Evolutionary conservation across 2,329 filamentous ascomycete genomes (phyloP), one percentile per base, ranked within the genome.

Genomic region (Arthroderma sp.): DNA sequence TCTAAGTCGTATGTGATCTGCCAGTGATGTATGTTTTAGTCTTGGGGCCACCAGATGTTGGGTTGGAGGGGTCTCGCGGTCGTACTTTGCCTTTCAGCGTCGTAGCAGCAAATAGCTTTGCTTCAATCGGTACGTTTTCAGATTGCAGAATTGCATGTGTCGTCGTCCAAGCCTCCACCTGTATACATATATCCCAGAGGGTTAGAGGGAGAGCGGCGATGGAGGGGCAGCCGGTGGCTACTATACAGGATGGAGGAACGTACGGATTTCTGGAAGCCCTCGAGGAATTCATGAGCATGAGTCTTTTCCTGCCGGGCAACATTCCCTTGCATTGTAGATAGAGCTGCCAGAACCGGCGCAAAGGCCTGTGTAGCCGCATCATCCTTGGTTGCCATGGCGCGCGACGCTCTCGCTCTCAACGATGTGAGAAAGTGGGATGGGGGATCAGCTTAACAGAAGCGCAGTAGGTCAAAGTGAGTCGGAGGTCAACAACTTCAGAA

Each of bases 231-330:
- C 29, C 30, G 32, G n/a, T 10, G 11, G 15, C 4, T 29, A 30
- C 41, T 3, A 41, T 6, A 8, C 28, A 31, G 37, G 33, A 36
- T 39, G 22, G 29, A 31, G 3, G 36, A 28, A 41, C 82, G 55
- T 66, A 94, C 89, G 64, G 91, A 96, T 78, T 98, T 98, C 75
- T 98, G 91, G 67, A 96, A 98, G 56, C 79, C 81, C 67, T 94
- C 85, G 49, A 98, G 74, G 62, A 82, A 98, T 61, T 89, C 80
- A 61, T 95, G 88, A 48, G 86, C 88, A 64, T 87, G 83, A 62
- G 83, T 81, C 72, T 96, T 96, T 60, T 84, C 78, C 53, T 82
- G 75, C 58, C 83, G 77, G 60, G 89, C 80, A 54, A 80, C 83
- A 66, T 82, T 84, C 61, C 87, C 75, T 60, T 78, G 81, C 88